Base-by-base conservation (phyloP, 768 basidiomycete species). In the Tremella yokohamensis region DNA sequence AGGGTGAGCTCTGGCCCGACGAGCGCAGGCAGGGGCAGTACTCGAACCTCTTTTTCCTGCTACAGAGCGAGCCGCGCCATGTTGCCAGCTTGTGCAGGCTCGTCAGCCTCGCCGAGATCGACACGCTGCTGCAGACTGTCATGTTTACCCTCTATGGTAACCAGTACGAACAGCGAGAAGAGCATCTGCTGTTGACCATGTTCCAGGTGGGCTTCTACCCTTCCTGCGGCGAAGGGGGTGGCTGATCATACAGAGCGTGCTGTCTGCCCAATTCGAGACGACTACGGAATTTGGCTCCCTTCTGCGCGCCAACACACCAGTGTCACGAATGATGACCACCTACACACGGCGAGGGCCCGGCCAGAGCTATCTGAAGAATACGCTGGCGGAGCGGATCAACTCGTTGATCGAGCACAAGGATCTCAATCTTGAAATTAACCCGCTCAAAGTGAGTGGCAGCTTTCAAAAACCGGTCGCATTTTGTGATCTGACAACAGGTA, bases 61-160 rank as follows among this genome's bases (percentile, higher is more conserved):
- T 98, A 44, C 96, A 99, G 75, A 91, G 90, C 34, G 96, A 99
- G 75, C 96, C 96, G 13, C 86, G 94, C 42, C 96, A 99, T 78
- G 87, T 98, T 66, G 96, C 96, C 38, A 86, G 89, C 51, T 84
- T 99, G 20, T 98, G 96, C 71, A 88, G 96, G 16, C 87, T 99
- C 58, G 96, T 99, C 78, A 90, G 88, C 64, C 79, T 99, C 39
- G 85, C 89, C 48, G 96, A 99, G 80, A 98, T 99, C 72, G 96
- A 99, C 78, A 98, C 96, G 47, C 87, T 99, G 58, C 85, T 99
- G 24, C 96, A 99, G 77, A 99, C 96, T 1, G 96, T 99, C 78
- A 99, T 99, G 96, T 99, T 99, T 80, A 98, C 96, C 16, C 84
- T 99, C 25, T 99, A 98, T 76, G 96, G 96, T 62, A 94, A 99